phyloP scores from a whole-genome alignment of 73 alveolate genomes.

The Paramecium primaurelia region DNA sequence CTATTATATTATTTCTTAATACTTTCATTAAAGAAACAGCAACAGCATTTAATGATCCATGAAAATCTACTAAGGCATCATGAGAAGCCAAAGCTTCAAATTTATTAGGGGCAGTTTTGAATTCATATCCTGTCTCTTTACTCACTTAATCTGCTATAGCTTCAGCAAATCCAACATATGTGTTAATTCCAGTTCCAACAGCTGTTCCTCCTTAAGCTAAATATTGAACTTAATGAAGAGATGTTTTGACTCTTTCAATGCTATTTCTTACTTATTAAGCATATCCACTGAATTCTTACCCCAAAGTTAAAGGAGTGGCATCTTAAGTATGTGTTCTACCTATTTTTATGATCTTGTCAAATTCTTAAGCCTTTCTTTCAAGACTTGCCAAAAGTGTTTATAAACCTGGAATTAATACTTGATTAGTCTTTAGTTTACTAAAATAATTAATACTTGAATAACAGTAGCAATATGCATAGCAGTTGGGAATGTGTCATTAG shows the following conservation, averaged over 20 bases:
- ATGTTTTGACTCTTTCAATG: constrained; percentile 77
- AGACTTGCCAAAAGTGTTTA: constrained; percentile 51
- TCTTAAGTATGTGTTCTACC: constrained; percentile 99
- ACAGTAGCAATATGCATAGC: constrained; percentile 98
- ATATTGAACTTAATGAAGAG: constrained; percentile 78
- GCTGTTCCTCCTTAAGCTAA: constrained; percentile 99
- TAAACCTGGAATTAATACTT: constrained; percentile 63
- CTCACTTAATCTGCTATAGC: constrained; percentile 82
- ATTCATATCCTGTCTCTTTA: constrained; percentile 92
- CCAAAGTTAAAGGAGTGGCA: constrained; percentile 99
- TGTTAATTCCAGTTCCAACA: constrained; percentile 99
- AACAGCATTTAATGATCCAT: constrained; percentile 92
- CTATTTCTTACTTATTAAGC: constrained; percentile 82
- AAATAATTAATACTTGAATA: constrained; percentile 58
- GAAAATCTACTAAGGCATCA: constrained; percentile 94
- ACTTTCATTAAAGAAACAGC: constrained; percentile 91
- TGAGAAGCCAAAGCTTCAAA: constrained; percentile 96
- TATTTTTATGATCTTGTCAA: constrained; percentile 91
- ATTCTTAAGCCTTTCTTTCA: constrained; percentile 88
- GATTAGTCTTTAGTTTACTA: background rate
- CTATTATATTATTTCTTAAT: background rate
- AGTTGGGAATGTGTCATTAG: constrained; percentile 99
- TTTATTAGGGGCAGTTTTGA: constrained; percentile 88
- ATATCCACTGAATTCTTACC: constrained; percentile 98
- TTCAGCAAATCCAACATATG: constrained; percentile 77